Evolutionary conservation across 495 filamentous ascomycete genomes (phyloP).

Genomic region (Aspergillus steynii): DNA sequence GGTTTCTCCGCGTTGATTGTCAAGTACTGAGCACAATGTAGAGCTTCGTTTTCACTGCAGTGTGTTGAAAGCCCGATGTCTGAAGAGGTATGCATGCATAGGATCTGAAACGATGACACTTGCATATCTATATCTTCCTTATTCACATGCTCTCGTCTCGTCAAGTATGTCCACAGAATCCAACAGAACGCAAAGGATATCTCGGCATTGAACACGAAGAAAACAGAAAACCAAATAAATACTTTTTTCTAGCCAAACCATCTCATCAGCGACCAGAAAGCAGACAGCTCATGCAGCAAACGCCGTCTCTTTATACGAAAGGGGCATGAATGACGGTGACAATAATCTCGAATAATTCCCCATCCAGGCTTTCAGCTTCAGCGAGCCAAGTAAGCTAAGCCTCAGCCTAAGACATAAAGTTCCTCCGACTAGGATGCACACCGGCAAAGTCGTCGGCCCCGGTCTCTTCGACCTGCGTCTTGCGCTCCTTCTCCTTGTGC

Average conservation of each 20-base stretch:
- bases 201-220: conserved; percentile 11
- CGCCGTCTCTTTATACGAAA: no score
- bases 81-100: background rate
- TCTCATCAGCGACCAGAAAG: no score
- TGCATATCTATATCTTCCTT: background rate
- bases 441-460: conserved; percentile 39
- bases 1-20: background rate
- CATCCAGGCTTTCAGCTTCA: no score
- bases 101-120: background rate
- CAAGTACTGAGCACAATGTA: background rate
- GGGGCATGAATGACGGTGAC: no score
- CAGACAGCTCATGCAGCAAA: no score
- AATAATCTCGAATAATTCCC: no score
- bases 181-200: conserved; percentile 22
- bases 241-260: background rate
- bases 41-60: background rate
- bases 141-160: conserved; percentile 7
- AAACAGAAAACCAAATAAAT: conserved; percentile 1
- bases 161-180: conserved; percentile 4
- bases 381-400: background rate
- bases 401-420: conserved; percentile 37
- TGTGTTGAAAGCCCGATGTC: background rate
- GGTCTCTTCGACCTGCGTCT: conserved; percentile 28
- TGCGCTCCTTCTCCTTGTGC: conserved; percentile 49
- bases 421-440: conserved; percentile 61